Evolutionary conservation across 2,329 filamentous ascomycete species (phyloP).

Genomic region (Davidsoniella australis): DNA sequence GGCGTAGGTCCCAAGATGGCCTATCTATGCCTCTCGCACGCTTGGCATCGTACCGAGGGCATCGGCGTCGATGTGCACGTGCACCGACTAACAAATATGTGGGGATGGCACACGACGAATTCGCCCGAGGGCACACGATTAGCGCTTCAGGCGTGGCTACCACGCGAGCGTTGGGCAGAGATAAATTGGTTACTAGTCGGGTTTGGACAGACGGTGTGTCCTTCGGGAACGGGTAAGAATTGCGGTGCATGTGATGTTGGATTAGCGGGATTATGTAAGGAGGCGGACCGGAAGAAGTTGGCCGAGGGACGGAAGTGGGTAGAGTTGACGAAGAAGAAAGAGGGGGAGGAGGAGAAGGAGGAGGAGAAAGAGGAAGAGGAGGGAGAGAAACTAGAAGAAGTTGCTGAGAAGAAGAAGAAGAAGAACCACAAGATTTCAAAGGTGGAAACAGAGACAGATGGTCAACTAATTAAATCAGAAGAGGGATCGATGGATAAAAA

Average conservation of each 20-base stretch:
- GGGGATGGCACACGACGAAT: constrained; percentile 75
- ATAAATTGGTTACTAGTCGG: constrained; percentile 84
- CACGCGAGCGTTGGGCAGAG: constrained; percentile 71
- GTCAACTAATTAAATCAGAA: constrained; percentile 23
- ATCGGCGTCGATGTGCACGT: constrained; percentile 94
- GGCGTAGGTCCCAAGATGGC: constrained; percentile 94
- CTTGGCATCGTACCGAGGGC: constrained; percentile 45
- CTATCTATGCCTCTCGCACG: constrained; percentile 68
- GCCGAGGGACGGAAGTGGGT: constrained; percentile 35
- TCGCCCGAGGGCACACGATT: constrained; percentile 67
- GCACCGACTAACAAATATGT: constrained; percentile 83
- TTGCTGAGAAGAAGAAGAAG: constrained; percentile 15
- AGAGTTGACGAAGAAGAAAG: constrained; percentile 15
- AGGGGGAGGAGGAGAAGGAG: constrained; percentile 17
- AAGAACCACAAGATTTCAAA: constrained; percentile 12
- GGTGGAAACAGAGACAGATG: constrained; percentile 16
- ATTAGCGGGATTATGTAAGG: constrained; percentile 56
- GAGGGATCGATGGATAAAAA: constrained; percentile 13
- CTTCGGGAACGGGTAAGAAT: constrained; percentile 52
- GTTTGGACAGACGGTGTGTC: constrained; percentile 69
- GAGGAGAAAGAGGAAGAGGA: constrained; percentile 18
- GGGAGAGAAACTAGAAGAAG: constrained; percentile 13
- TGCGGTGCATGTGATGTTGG: constrained; percentile 81
- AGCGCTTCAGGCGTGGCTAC: constrained; percentile 67
- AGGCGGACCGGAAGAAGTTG: constrained; percentile 49